A percentile compares a stretch with the other conserved stretches of the same genome.
These are phyloP conservation scores for Medicago truncatula DNA, from an alignment of 306 rosid genomes.

Conservation along the genomic window MtrunA17r5.0-ANR NC_053048.1:34040501-34041000, in stretches of 20 bases:
- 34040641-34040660: background rate
- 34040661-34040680: background rate
- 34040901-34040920: background rate
- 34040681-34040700: background rate
- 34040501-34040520: background rate
- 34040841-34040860: background rate
- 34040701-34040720: constrained; percentile 23
- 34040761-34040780: constrained; percentile 10
- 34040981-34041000: constrained; percentile 6
- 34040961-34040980: background rate
- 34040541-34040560: background rate
- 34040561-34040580: background rate
- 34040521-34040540: background rate
- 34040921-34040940: background rate
- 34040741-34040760: background rate
- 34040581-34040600: background rate
- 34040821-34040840: background rate
- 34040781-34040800: constrained; percentile 8
- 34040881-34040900: background rate
- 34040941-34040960: constrained; percentile 2
- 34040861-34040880: background rate
- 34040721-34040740: background rate
- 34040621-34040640: background rate
- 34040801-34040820: background rate
- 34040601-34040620: background rate